These are phyloP conservation scores for Bidens hawaiensis DNA, from an alignment of 140 eudicot species.

Conservation along the genomic window DNA sequence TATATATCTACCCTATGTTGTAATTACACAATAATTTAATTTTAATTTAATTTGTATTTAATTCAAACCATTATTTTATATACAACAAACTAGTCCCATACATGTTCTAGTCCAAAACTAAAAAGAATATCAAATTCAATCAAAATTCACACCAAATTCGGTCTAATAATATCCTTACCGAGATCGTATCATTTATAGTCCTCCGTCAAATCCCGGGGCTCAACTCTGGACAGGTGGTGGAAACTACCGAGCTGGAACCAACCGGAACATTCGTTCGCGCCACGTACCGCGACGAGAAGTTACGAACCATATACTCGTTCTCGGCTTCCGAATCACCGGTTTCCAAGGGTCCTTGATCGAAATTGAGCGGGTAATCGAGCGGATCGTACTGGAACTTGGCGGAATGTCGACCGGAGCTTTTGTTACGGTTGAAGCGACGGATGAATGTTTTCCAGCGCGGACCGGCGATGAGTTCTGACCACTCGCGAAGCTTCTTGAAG, in stretches of 20 bases:
- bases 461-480: constrained; percentile 92
- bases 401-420: constrained; percentile 23
- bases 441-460: constrained; percentile 87
- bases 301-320: constrained; percentile 44
- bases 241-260: too few relatives aligned
- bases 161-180: constrained; percentile 31
- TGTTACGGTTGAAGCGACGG: constrained; percentile 59
- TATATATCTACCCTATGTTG: too few relatives aligned
- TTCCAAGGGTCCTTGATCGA: constrained; percentile 59
- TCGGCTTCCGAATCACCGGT: constrained; percentile 39
- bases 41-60: too few relatives aligned
- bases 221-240: too few relatives aligned
- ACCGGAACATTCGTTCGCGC: constrained; percentile 17
- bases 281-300: constrained; percentile 68
- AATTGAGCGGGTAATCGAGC: constrained; percentile 60
- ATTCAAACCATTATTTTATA: too few relatives aligned
- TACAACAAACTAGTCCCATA: too few relatives aligned
- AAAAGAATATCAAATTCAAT: constrained; percentile 6
- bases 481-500: constrained; percentile 65
- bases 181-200: too few relatives aligned
- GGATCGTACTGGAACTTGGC: constrained; percentile 71
- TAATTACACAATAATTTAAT: too few relatives aligned
- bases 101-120: constrained; percentile 15
- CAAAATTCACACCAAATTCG: constrained; percentile 26
- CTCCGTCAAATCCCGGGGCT: too few relatives aligned